These are phyloP conservation scores for Lasiodiplodia theobromae DNA, from an alignment of 2,329 filamentous ascomycete genomes.

Conservation along the genomic window DNA sequence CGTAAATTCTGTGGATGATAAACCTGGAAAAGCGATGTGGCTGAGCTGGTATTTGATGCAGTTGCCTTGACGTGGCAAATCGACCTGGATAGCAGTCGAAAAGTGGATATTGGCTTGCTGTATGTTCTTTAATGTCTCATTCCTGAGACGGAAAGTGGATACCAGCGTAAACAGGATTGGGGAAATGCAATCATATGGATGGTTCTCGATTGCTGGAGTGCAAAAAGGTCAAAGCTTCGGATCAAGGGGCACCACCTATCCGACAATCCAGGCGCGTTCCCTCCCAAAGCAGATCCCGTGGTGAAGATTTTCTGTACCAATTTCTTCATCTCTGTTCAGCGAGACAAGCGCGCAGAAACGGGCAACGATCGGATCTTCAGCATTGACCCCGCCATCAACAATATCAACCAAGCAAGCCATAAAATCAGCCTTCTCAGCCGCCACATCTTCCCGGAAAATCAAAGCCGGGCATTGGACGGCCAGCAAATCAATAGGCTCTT, in stretches of 20 bases:
- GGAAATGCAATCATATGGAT: too few species aligned
- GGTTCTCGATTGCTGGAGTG: too few species aligned
- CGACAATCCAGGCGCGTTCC: not conserved
- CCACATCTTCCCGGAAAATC: not conserved
- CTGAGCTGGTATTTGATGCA: not conserved
- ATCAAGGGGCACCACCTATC: not conserved
- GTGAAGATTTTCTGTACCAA: not conserved
- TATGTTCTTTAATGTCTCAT: too few species aligned
- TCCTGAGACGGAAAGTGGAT: too few species aligned
- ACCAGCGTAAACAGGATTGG: too few species aligned
- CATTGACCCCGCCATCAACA: too few species aligned
- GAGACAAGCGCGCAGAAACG: not conserved
- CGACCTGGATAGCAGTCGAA: not conserved
- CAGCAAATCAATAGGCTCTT: not conserved
- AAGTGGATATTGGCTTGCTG: too few species aligned
- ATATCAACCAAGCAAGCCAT: not conserved
- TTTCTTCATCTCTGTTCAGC: not conserved
- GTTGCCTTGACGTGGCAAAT: not conserved
- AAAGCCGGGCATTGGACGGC: not conserved
- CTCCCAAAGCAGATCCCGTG: not conserved
- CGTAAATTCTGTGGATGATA: not conserved
- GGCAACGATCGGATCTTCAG: too few species aligned
- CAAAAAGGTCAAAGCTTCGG: too few species aligned
- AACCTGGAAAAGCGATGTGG: not conserved
- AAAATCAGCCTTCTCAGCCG: not conserved